These are phyloP conservation scores for Funneliformis caledonium DNA, from an alignment of 371 early-diverging fungal genomes.

Conservation along the genomic window DNA sequence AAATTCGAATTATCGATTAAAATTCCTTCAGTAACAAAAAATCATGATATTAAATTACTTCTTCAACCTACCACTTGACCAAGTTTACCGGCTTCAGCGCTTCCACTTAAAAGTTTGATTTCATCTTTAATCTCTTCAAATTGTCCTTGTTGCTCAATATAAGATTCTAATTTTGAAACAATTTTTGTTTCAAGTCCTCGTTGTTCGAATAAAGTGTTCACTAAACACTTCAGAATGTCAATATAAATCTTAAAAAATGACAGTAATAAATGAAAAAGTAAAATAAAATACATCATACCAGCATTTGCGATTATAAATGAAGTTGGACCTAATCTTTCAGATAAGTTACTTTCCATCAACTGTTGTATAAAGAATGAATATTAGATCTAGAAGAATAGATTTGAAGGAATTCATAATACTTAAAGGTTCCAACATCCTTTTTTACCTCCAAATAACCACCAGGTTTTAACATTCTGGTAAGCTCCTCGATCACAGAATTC, in stretches of 20 bases:
- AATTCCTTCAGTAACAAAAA: no score
- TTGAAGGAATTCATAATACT: not conserved
- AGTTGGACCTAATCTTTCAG: not conserved
- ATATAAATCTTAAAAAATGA: not conserved
- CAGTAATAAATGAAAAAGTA: not conserved
- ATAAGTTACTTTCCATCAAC: not conserved
- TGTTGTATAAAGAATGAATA: not conserved
- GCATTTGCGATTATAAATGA: not conserved
- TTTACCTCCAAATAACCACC: constrained; percentile 46
- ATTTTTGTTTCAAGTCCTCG: not conserved
- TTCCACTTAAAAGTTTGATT: not conserved
- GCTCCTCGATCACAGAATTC: constrained; percentile 44
- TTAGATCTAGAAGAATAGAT: no score
- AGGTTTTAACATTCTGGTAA: constrained; percentile 43
- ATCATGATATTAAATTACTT: no score
- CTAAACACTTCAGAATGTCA: not conserved
- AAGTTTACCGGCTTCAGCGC: not conserved
- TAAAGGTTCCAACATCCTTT: not conserved
- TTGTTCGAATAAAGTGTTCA: not conserved
- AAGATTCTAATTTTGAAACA: not conserved
- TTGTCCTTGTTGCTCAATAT: not conserved
- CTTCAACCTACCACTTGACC: not conserved
- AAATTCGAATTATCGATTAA: no score
- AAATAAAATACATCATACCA: not conserved
- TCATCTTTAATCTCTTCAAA: not conserved